Evolutionary conservation across 495 filamentous ascomycete species (phyloP), one percentile per base, ranked within the genome.

Genomic region (Friedmanniomyces simplex): DNA sequence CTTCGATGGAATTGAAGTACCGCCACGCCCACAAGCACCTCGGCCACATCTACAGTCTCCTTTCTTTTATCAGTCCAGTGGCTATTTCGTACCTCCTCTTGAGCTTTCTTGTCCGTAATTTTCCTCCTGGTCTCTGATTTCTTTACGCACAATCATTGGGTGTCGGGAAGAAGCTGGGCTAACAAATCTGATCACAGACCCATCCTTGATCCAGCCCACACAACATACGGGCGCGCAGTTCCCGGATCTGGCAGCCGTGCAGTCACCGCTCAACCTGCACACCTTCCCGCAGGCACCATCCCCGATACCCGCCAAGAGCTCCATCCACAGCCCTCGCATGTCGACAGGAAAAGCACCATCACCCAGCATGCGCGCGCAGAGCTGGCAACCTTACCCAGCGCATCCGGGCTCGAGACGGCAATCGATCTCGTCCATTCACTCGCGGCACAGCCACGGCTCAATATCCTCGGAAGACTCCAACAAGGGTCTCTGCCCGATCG

Each of bases 401-500:
- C 71, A 71, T 68, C 42, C 72, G 64, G 63, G 73, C 55, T 72
- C 76, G 42, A 72, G 79, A 52, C 60, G 80, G 48, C 72, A 79
- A 50, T 81, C 82, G 4, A 67, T 80, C 62, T 75, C 79, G 20
- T 84, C 82, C 8, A 70, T 73, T 7, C 77, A 75, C 36, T 81
- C 81, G 10, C 75, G 74, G 52, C 72, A 71, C 52, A 86, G 77
- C 18, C 77, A 73, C 50, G 76, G 70, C 18, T 83, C 79, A 50
- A 74, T 77, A 1, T 71, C 73, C 16, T 77, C 79, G 26, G 86
- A 88, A 20, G 84, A 84, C 42, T 69, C 69, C 34, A 78, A 77
- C 50, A 83, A 85, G 66, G 84, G 84, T 46, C 79, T 86, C 45
- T 96, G 91, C 72, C 86, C 88, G 13, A 80, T 87, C 63, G 82